Conservation (phyloP, 2,329 filamentous ascomycete genomes). For the Colletotrichum cordylinicola region DNA sequence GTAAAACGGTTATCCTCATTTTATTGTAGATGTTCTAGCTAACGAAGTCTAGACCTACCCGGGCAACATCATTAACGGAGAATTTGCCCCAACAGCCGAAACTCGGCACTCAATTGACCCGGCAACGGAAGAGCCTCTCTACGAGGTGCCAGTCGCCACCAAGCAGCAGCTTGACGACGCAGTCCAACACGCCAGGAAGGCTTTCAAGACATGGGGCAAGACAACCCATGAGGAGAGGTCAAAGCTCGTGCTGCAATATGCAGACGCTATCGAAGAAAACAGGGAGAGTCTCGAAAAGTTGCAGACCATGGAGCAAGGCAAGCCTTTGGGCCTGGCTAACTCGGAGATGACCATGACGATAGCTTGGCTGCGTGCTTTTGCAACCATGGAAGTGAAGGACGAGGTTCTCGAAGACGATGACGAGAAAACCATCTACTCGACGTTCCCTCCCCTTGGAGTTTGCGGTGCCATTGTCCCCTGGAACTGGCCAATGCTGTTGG, state of each 20-base stretch:
- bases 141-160: conserved; percentile 31
- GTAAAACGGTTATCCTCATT: neutral
- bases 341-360: conserved; percentile 24
- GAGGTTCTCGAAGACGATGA: conserved; percentile 45
- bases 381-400: conserved; percentile 34
- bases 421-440: conserved; percentile 27
- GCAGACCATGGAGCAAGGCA: conserved; percentile 32
- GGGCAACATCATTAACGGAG: conserved; percentile 29
- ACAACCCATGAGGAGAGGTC: conserved; percentile 29
- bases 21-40: neutral
- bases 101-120: conserved; percentile 34
- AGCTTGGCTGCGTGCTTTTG: conserved; percentile 25
- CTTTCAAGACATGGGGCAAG: conserved; percentile 36
- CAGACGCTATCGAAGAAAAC: conserved; percentile 31
- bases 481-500: conserved; percentile 51
- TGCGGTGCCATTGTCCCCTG: conserved; percentile 55
- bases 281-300: conserved; percentile 27
- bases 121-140: conserved; percentile 35
- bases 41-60: neutral
- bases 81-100: neutral
- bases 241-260: conserved; percentile 26
- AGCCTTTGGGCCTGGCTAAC: conserved; percentile 25
- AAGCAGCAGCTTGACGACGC: conserved; percentile 35
- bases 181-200: conserved; percentile 29
- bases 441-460: conserved; percentile 41